Evolutionary conservation across 257 asterid species (phyloP), one percentile per base, ranked within the genome.

Genomic region (Buddleja alternifolia): DNA sequence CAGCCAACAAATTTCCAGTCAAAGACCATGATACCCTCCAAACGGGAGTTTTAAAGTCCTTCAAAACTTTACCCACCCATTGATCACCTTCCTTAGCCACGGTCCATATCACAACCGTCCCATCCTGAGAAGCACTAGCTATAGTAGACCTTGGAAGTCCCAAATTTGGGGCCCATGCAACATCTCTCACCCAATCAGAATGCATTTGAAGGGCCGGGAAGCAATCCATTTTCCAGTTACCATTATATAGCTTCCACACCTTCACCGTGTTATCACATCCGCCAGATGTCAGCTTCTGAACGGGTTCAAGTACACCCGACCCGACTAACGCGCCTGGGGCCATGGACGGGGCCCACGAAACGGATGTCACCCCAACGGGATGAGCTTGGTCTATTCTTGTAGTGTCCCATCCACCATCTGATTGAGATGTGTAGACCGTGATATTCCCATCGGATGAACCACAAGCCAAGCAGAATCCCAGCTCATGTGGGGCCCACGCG

Each of bases 11-110:
- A 71, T 86, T 86, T 57, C 89, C 87, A 0, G 89, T 86, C 48
- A 86, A 74, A 29, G 89, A 83, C 89, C 92, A 86, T n/a, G 92
- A 86, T 7, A 86, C 87, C 77, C 89, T 79, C 92, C 92, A 86
- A 29, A 83, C 92, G 7, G 92, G 86, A n/a, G 69, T 24, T 67
- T 80, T 70, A 51, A 86, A 86, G 84, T 83, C 87, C 46, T 77
- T 84, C 73, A 86, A 76, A 21, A 81, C 88, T 71, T 76, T 81
- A 24, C 93, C 86, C 63, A 81, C 76, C 86, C 90, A 83, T 47
- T 80, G 86, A 73, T 82, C 90, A 50, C 89, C 89, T 56, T 83
- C 90, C 63, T 75, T 81, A n/a, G 79, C 82, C 46, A 71, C 82
- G 8, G 85, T 84, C 92, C 92, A 86, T 62, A 86, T 75, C 14